These are phyloP conservation scores for Erodium maritimum DNA, from an alignment of 345 rosid species.

Conservation along the genomic window DNA sequence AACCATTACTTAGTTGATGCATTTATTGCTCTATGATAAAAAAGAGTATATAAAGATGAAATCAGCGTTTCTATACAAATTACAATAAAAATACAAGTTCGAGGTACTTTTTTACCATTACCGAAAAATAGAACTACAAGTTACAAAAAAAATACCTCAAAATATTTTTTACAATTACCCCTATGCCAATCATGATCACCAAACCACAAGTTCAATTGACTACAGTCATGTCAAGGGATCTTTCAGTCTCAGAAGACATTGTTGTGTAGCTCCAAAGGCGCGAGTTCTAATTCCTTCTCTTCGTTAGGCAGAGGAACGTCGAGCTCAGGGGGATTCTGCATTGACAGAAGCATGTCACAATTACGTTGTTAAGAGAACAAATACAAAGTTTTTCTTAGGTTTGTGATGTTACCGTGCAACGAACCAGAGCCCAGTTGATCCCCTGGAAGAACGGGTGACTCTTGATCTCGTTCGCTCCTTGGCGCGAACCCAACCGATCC, in stretches of 20 bases:
- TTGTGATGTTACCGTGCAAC: conserved; percentile 53
- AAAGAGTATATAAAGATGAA: too few species aligned
- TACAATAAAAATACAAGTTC: too few species aligned
- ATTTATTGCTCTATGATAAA: too few species aligned
- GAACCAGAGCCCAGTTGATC: conserved; percentile 77
- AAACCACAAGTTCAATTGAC: too few species aligned
- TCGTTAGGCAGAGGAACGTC: conserved; percentile 38
- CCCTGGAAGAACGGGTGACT: conserved; percentile 74
- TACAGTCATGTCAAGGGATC: too few species aligned
- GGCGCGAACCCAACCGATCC: conserved; percentile 59
- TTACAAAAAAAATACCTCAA: too few species aligned
- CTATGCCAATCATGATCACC: too few species aligned
- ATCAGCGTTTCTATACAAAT: too few species aligned
- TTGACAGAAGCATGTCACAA: not conserved
- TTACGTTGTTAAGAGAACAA: too few species aligned
- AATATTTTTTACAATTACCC: too few species aligned
- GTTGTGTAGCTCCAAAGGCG: conserved; percentile 44
- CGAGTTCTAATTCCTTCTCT: conserved; percentile 25
- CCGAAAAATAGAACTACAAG: not conserved
- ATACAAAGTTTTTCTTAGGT: not conserved
- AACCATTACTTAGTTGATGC: too few species aligned
- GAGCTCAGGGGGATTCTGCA: conserved; percentile 66
- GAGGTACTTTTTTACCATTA: too few species aligned
- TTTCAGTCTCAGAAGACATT: conserved; percentile 65
- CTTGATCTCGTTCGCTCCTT: conserved; percentile 78